Evolutionary conservation across 139 green algal genomes (phyloP).

Genomic region (Chlamydomonas schloesseri): DNA sequence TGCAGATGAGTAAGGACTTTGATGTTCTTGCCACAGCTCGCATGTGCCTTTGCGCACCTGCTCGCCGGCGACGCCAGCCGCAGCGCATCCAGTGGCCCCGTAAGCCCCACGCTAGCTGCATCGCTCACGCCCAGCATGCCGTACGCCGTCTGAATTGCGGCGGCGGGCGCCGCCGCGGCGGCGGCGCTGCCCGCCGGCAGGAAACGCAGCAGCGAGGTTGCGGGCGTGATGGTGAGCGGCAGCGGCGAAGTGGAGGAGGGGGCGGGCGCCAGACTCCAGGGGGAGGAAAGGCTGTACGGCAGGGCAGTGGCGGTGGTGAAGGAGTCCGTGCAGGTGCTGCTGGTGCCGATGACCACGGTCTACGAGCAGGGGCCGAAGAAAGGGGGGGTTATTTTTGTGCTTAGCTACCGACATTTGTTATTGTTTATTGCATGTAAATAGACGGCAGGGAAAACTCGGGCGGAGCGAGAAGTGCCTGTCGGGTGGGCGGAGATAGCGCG

Average conservation of each 20-base stretch:
- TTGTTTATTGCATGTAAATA: too few species aligned
- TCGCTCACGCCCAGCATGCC: background rate
- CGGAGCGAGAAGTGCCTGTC: too few species aligned
- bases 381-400: too few species aligned
- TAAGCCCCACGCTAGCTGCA: background rate
- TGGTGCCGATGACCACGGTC: too few species aligned
- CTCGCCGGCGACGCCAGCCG: background rate
- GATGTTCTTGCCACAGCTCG: too few species aligned
- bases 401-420: too few species aligned
- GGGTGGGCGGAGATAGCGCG: too few species aligned
- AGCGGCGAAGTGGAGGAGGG: background rate
- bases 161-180: background rate
- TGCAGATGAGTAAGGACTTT: too few species aligned
- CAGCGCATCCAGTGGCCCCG: background rate
- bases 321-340: background rate
- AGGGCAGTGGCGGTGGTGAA: background rate
- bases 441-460: too few species aligned
- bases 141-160: background rate
- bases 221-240: background rate
- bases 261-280: background rate
- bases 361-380: too few species aligned
- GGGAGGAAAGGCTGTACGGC: background rate
- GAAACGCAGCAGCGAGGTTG: background rate
- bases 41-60: too few species aligned
- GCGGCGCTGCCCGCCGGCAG: background rate